Base-by-base conservation (phyloP, 108 stramenopile genomes). In the Stephanodiscus minutulus region DNA sequence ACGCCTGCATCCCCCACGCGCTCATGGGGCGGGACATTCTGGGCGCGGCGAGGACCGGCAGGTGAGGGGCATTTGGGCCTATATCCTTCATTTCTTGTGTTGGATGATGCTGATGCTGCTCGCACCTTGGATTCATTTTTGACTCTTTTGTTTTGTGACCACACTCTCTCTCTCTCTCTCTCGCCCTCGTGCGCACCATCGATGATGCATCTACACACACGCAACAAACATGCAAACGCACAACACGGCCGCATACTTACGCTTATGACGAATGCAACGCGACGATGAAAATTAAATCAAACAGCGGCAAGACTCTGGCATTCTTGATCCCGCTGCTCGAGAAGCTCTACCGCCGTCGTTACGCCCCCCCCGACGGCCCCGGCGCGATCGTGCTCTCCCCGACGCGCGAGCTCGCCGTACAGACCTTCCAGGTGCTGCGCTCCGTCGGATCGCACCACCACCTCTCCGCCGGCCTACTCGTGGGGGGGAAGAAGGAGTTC, bases 351-450 rank as follows among this genome's bases (percentile, higher is more conserved):
- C 82, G 93, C 47, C 77, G 83, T 11, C 69, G 84, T 33, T 97
- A 88, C 86, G 67, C 88, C 7, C 73, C 85, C 13, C 70, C 81
- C 29, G 98, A 98, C 72, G 99, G 99, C 3, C 85, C 97, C 9
- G 97, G 93, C 17, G 98, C 95, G 15, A 76, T 98, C 48, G 77
- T 98, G n/a, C 84, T 99, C 56, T 90, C 93, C 7, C 99, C 99
- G 0, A 99, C 99, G 43, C 85, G 99, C n/a, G 99, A 99, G 77
- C 76, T 99, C n/a, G 98, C 98, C n/a, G 85, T 97, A 25, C 99
- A 99, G 73, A 98, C 96, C 39, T 98, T 97, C 73, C 93, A 97
- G 55, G 98, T 98, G 4, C 82, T 99, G 27, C 84, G 93, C 3
- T 63, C 69, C 50, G 86, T 97, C 29, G 98, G 97, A 7, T 85